Evolutionary conservation across 805 yeast species (phyloP).

Genomic region (Pichia cabralensis): DNA sequence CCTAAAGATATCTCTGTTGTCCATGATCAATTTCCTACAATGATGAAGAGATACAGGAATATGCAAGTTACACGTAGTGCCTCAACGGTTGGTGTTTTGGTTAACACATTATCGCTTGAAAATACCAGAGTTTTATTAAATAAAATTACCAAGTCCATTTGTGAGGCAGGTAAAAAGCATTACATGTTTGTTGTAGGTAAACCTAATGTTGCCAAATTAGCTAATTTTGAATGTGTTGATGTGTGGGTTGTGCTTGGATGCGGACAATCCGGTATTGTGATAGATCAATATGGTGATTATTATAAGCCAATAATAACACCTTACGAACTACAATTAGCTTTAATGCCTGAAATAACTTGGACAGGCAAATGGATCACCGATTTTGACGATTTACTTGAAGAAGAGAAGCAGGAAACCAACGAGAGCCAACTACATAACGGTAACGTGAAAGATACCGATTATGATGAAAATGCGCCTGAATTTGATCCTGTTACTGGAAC

Average conservation of each 20-base stretch:
- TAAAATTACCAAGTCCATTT: slow-evolving; percentile 49
- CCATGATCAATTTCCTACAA: slow-evolving; percentile 63
- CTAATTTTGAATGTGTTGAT: slow-evolving; percentile 90
- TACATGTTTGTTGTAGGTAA: slow-evolving; percentile 95
- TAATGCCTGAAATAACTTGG: slow-evolving; percentile 73
- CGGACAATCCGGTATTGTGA: slow-evolving; percentile 82
- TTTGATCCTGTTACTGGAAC: slow-evolving; percentile 86
- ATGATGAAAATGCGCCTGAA: slow-evolving; percentile 60
- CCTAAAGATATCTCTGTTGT: slow-evolving; percentile 25
- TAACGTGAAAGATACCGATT: slow-evolving; percentile 15
- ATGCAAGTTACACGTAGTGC: slow-evolving; percentile 89
- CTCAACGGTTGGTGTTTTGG: slow-evolving; percentile 83
- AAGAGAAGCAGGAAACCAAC: slow-evolving; percentile 22
- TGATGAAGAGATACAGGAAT: slow-evolving; percentile 73
- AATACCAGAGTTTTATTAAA: slow-evolving; percentile 64
- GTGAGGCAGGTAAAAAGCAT: slow-evolving; percentile 76
- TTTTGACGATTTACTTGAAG: slow-evolving; percentile 44
- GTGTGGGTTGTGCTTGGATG: slow-evolving; percentile 94
- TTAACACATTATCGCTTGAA: slow-evolving; percentile 77
- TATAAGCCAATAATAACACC: slow-evolving; percentile 92
- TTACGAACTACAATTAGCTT: slow-evolving; percentile 76
- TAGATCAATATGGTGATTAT: slow-evolving; percentile 71
- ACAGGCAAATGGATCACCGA: slow-evolving; percentile 89
- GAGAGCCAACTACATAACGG: slow-evolving; percentile 10
- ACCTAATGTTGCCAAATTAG: slow-evolving; percentile 94